Conservation (phyloP, 257 asterid genomes). For the Catharanthus roseus region DNA sequence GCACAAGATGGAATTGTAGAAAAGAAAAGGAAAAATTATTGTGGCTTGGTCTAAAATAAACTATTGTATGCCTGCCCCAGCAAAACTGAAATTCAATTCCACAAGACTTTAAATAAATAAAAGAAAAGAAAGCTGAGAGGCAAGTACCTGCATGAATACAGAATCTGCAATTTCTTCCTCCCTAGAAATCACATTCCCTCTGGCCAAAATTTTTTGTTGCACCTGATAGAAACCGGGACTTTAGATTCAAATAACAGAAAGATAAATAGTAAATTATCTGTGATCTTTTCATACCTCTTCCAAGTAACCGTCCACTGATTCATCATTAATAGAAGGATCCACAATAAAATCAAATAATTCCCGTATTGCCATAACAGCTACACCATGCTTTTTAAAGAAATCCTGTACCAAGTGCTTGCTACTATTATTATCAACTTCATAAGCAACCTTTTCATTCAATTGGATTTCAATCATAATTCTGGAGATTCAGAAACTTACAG, state of each 20-base stretch:
- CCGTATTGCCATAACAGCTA: slow-evolving; percentile 84
- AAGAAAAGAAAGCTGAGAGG: not conserved
- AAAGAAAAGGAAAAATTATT: not conserved
- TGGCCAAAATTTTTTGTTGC: slow-evolving; percentile 70
- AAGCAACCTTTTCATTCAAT: not conserved
- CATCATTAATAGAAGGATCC: slow-evolving; percentile 74
- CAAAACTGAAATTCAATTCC: not conserved
- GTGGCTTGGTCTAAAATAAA: not conserved
- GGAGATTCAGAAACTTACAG: slow-evolving; percentile 41
- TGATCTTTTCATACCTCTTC: slow-evolving; percentile 54
- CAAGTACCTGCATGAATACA: slow-evolving; percentile 75
- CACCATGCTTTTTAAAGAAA: slow-evolving; percentile 80
- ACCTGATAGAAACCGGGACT: slow-evolving; percentile 34
- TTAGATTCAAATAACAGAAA: slow-evolving; percentile 8
- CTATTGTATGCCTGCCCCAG: not conserved
- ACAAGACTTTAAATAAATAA: not conserved
- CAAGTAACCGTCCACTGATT: slow-evolving; percentile 73
- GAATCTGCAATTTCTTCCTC: slow-evolving; percentile 93
- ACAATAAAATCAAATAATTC: slow-evolving; percentile 89
- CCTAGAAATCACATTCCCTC: slow-evolving; percentile 71
- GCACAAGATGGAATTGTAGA: not conserved
- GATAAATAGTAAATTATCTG: not conserved
- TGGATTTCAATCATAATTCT: not conserved
- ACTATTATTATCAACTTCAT: not conserved
- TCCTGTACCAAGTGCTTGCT: slow-evolving; percentile 42